Conservation (phyloP, 2,329 filamentous ascomycete genomes). For the Septoria petroselini region DNA sequence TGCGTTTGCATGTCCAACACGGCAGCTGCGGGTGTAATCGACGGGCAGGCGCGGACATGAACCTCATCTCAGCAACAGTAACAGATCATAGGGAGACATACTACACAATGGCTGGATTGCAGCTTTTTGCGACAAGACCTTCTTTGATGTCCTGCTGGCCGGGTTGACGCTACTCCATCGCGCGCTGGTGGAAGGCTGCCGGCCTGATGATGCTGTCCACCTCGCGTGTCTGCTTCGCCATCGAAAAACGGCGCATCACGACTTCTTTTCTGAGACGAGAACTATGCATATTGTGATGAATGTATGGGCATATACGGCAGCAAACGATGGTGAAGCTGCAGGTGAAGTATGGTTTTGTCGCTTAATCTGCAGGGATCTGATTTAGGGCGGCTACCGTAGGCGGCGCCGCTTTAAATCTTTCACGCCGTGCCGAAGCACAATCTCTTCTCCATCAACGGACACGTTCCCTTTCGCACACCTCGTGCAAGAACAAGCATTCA, state of each 20-base stretch:
- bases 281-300: too few species aligned
- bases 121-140: too few species aligned
- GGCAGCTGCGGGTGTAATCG: background rate
- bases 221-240: too few species aligned
- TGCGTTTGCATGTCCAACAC: conserved; percentile 4
- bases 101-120: background rate
- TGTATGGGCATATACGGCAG: too few species aligned
- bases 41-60: background rate
- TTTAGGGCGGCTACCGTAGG: conserved; percentile 6
- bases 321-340: background rate
- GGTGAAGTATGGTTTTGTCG: conserved; percentile 7
- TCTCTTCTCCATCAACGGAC: conserved; percentile 11
- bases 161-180: too few species aligned
- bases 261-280: too few species aligned
- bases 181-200: too few species aligned
- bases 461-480: conserved; percentile 15
- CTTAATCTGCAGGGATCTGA: conserved; percentile 4
- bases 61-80: background rate
- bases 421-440: conserved; percentile 6
- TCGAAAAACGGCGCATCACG: too few species aligned
- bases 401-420: conserved; percentile 2
- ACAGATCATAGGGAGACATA: background rate
- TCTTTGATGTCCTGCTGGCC: too few species aligned
- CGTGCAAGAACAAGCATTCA: background rate
- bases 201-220: too few species aligned